A percentile compares a stretch with the other conserved stretches of the same genome.
These are phyloP conservation scores for Raffaelea arxii DNA, from an alignment of 2,329 filamentous ascomycete species.

Conservation along the genomic window DNA sequence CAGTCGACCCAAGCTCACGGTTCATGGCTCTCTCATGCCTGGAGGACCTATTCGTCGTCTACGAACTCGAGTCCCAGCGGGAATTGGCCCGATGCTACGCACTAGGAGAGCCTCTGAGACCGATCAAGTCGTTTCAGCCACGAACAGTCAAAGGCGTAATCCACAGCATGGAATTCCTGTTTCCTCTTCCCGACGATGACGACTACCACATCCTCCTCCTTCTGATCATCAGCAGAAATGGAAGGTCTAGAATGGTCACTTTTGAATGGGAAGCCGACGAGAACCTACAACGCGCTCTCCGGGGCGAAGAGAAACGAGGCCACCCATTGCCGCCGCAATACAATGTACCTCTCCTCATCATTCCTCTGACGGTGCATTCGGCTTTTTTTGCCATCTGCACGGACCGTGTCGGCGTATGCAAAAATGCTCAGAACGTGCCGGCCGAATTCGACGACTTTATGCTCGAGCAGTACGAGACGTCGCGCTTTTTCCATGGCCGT, in stretches of 20 bases:
- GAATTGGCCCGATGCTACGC: slow-evolving; percentile 41
- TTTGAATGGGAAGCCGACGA: slow-evolving; percentile 53
- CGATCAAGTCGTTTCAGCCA: slow-evolving; percentile 40
- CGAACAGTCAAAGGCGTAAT: slow-evolving; percentile 60
- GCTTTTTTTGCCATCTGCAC: slow-evolving; percentile 62
- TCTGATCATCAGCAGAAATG: slow-evolving; percentile 45
- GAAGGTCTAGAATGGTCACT: slow-evolving; percentile 40
- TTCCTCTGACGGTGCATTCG: slow-evolving; percentile 61
- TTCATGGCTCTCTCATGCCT: slow-evolving; percentile 61
- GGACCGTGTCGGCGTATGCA: slow-evolving; percentile 45
- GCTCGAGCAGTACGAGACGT: slow-evolving; percentile 29
- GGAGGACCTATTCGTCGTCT: slow-evolving; percentile 62
- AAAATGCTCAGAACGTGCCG: slow-evolving; percentile 41
- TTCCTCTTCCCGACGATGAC: slow-evolving; percentile 56
- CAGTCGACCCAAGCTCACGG: slow-evolving; percentile 66
- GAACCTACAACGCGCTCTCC: slow-evolving; percentile 33
- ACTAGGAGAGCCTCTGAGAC: slow-evolving; percentile 36
- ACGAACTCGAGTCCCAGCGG: slow-evolving; percentile 52
- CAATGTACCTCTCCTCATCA: slow-evolving; percentile 57
- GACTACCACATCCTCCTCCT: slow-evolving; percentile 68
- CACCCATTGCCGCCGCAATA: slow-evolving; percentile 39
- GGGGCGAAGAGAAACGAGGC: slow-evolving; percentile 37
- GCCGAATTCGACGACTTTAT: slow-evolving; percentile 37
- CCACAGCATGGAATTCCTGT: slow-evolving; percentile 77
- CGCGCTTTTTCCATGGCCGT: slow-evolving; percentile 35